Base-by-base conservation (phyloP, 176 grass and related monocot species). In the Bromus sterilis region DNA sequence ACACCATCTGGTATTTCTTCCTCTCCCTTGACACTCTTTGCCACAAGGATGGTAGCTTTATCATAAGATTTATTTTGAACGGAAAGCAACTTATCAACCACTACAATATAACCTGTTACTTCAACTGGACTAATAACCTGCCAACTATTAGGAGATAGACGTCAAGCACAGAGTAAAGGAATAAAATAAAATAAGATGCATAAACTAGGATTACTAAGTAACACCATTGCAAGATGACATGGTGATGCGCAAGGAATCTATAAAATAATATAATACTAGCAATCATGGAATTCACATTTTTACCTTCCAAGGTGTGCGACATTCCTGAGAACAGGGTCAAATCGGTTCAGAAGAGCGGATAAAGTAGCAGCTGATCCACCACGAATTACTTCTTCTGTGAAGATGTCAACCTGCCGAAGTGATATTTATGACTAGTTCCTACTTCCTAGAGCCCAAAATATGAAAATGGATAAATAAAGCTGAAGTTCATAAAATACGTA, bases 331-430 rank as follows among this genome's bases (percentile, higher is more conserved):
- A 95, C 80, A 86, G 96, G 96, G 83, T 99, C 96, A 73, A 99
- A 86, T 77, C 96, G 93, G 77, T 95, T 99, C 61, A 99, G 86
- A 91, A 99, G 96, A 89, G 87, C 74, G 76, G 96, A 99, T 35
- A 99, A 83, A 57, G 96, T 90, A 77, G 93, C 89, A 86, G 96
- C 96, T 80, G 96, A 99, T 77, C 96, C 96, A 83, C 90, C 81
- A 61, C 96, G 96, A 84, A 99, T 99, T 88, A 93, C 81, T 95
- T 99, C 96, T 90, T 99, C 91, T 53, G 96, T 95, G 70, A 99
- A 99, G 79, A 93, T 95, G 79, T 75, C 88, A 37, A 95, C 71
- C 96, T 99, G 89, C 33, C 71, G 2, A 77, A 77, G 78, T 20
- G 9, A 11, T 70, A 42, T 58, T 65, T 77, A 82, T 23, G 32